A percentile compares a stretch with the other conserved stretches of the same genome.
phyloP scores from a whole-genome alignment of 768 basidiomycete genomes.

The Gelatoporia subvermispora region DNA sequence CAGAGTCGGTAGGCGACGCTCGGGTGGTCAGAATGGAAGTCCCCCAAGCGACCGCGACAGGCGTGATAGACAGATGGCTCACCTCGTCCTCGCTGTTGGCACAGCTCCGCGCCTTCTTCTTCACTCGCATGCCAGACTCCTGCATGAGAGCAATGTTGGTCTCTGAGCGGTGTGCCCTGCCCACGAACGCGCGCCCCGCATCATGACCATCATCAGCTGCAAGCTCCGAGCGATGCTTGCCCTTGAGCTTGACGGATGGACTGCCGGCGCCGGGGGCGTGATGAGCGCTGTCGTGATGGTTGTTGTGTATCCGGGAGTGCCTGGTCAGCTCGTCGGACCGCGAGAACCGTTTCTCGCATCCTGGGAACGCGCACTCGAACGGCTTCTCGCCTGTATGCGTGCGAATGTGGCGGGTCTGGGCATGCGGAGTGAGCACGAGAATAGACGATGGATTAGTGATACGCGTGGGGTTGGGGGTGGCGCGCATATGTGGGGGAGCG shows the following conservation, averaged over 20 bases:
- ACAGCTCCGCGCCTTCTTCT: slow-evolving; percentile 76
- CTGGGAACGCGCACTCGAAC: slow-evolving; percentile 84
- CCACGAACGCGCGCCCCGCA: slow-evolving; percentile 1
- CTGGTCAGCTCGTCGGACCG: slow-evolving; percentile 98
- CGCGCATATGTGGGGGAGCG: slow-evolving; percentile 5
- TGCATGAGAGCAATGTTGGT: slow-evolving; percentile 9
- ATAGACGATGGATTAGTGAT: slow-evolving; percentile 2
- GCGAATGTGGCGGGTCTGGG: slow-evolving; percentile 92
- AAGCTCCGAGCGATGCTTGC: slow-evolving; percentile 23
- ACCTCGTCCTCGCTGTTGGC: slow-evolving; percentile 86
- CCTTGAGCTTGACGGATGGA: slow-evolving; percentile 14
- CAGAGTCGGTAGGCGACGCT: slow-evolving; percentile 1
- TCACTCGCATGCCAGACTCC: slow-evolving; percentile 31
- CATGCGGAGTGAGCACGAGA: not conserved
- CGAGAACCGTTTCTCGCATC: slow-evolving; percentile 98
- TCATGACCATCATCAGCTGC: slow-evolving; percentile 20
- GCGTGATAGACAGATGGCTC: slow-evolving; percentile 20
- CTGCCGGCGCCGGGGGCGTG: not conserved
- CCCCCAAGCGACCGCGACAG: not conserved
- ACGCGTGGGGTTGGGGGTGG: not conserved
- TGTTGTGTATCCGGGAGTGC: slow-evolving; percentile 89
- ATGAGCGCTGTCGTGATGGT: slow-evolving; percentile 34
- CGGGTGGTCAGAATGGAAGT: not conserved
- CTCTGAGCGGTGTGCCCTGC: slow-evolving; percentile 13
- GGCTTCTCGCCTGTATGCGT: slow-evolving; percentile 99